Evolutionary conservation across 2,329 filamentous ascomycete species (phyloP), one percentile per base, ranked within the genome.

Genomic region (Sporothrix sp.): DNA sequence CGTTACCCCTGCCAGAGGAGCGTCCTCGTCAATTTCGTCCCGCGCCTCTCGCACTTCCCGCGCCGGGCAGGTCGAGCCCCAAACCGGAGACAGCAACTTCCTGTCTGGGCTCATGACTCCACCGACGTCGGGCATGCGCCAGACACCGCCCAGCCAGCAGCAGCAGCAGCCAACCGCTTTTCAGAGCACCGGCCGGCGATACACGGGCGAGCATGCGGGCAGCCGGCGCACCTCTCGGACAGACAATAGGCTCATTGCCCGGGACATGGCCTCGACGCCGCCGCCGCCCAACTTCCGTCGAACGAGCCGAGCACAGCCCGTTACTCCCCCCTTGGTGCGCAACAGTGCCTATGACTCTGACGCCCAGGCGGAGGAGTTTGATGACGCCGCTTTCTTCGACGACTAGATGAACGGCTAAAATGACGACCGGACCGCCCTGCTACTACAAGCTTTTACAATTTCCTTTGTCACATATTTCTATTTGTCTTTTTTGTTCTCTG

Each of bases 101-200:
- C 72, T 90, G 18, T 84, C 84, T 1, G 90, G 90, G 1, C 78
- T 95, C 20, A 75, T 96, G 72, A 96, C 91, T 1, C 90, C 91
- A n/a, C 91, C 90, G 4, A 81, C 84, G 27, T 89, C 85, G 4
- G 79, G 81, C 50, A 65, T 84, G 43, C 82, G 85, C 38, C 80
- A 80, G 57, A 79, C 75, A 3, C 76, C 80, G 0, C 68, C 64
- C 27, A 40, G 59, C 55, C 55, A 46, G 45, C 52, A 48, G 25
- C 28, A 40, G 5, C 48, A 44, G 20, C 79, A 82, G 56, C 76
- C 79, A 3, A 81, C 79, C 0, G 79, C 80, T 2, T 83, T 83
- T 58, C 69, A 72, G 11, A 77, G 67, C 55, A 82, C 78, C 0
- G 78, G 79, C 18, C 75, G 78, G 27, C 72, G 79, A 20, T 77